phyloP scores from a whole-genome alignment of 2,329 filamentous ascomycete species.

The Xylaria sp. region DNA sequence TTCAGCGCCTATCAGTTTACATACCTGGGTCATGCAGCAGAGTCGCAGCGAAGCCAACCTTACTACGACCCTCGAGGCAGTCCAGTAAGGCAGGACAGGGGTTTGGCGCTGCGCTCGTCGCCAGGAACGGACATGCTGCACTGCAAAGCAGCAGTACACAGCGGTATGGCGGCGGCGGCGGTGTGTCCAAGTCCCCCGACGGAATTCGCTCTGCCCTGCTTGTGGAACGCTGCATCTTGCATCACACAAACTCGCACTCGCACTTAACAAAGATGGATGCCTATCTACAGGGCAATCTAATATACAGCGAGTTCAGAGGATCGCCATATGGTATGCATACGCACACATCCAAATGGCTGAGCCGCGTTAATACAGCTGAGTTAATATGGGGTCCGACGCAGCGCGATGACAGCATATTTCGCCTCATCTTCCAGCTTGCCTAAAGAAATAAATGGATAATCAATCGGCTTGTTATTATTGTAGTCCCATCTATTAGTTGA shows the following conservation, averaged over 20 bases:
- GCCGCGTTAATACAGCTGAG: constrained; percentile 13
- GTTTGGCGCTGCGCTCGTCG: background rate
- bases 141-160: constrained; percentile 13
- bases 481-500: too few species aligned
- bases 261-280: too few species aligned
- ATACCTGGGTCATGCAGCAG: constrained; percentile 25
- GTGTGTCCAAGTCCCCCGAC: constrained; percentile 8
- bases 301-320: constrained; percentile 1
- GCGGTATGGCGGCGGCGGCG: constrained; percentile 14
- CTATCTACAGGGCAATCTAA: background rate
- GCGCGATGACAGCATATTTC: background rate
- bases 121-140: constrained; percentile 21
- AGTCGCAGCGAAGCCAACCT: constrained; percentile 28
- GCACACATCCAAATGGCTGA: constrained; percentile 12
- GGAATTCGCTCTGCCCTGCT: background rate
- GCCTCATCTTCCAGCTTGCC: background rate
- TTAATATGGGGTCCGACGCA: background rate
- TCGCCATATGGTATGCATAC: constrained; percentile 1
- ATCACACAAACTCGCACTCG: background rate
- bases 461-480: too few species aligned
- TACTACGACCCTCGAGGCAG: constrained; percentile 29
- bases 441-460: background rate
- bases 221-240: background rate
- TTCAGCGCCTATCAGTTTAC: constrained; percentile 25
- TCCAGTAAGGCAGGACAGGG: constrained; percentile 26